phyloP scores from a whole-genome alignment of 2,329 filamentous ascomycete species.

The Alternaria tenuissima region DNA sequence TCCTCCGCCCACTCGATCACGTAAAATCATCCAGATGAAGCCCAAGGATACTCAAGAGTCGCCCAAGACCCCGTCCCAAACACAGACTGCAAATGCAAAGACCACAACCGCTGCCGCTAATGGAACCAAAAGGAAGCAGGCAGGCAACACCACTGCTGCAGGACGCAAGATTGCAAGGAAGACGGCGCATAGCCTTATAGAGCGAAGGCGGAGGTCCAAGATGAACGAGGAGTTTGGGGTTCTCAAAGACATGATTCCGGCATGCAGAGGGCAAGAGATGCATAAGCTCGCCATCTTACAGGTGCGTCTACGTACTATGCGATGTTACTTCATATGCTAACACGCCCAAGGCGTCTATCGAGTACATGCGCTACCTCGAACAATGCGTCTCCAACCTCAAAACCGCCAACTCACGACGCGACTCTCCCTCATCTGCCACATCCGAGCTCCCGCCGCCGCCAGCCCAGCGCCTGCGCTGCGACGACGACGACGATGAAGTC shows the following conservation, averaged over 20 bases:
- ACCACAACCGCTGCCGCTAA: slow-evolving; percentile 31
- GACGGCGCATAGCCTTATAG: slow-evolving; percentile 94
- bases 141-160: slow-evolving; percentile 74
- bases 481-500: slow-evolving; percentile 58
- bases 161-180: slow-evolving; percentile 96
- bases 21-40: slow-evolving; percentile 99
- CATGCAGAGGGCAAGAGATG: slow-evolving; percentile 93
- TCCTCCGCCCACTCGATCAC: slow-evolving; percentile 87
- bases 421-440: slow-evolving; percentile 34
- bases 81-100: slow-evolving; percentile 28
- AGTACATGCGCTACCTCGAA: slow-evolving; percentile 94
- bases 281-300: slow-evolving; percentile 96
- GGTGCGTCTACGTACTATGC: slow-evolving; percentile 58
- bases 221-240: slow-evolving; percentile 99
- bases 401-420: slow-evolving; percentile 40
- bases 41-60: slow-evolving; percentile 56
- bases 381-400: slow-evolving; percentile 86
- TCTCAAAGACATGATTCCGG: slow-evolving; percentile 93
- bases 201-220: slow-evolving; percentile 86
- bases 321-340: neutral
- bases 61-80: slow-evolving; percentile 29
- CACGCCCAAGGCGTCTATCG: slow-evolving; percentile 79
- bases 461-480: slow-evolving; percentile 27
- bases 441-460: slow-evolving; percentile 38
- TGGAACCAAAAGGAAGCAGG: slow-evolving; percentile 77